These are phyloP conservation scores for Cyclotella atomus DNA, from an alignment of 108 stramenopile species.

Conservation along the genomic window DNA sequence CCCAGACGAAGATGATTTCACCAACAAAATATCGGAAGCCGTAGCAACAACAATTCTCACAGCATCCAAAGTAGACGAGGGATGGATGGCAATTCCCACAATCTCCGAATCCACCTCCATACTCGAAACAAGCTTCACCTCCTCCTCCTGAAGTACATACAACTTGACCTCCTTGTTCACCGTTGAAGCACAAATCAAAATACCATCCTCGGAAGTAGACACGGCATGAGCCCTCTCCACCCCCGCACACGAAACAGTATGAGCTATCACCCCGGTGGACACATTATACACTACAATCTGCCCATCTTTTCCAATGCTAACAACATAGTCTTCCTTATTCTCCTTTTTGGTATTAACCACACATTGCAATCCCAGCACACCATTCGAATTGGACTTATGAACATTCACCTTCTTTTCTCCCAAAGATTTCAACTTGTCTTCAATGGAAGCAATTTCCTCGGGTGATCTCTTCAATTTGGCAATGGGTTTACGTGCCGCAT, in stretches of 20 bases:
- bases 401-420: conserved; percentile 41
- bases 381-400: conserved; percentile 57
- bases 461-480: conserved; percentile 28
- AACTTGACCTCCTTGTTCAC: not conserved
- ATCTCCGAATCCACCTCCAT: conserved; percentile 22
- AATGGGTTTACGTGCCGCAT: not conserved
- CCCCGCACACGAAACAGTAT: conserved; percentile 37
- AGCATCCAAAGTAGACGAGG: conserved; percentile 43
- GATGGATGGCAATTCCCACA: conserved; percentile 58
- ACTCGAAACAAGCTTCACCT: not conserved
- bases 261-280: conserved; percentile 44
- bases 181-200: not conserved
- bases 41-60: conserved; percentile 30
- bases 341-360: not conserved
- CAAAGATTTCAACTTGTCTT: conserved; percentile 28
- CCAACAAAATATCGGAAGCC: conserved; percentile 12
- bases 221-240: conserved; percentile 6
- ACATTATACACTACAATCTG: conserved; percentile 71
- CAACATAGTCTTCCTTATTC: conserved; percentile 30
- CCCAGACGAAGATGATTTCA: not conserved
- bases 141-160: not conserved
- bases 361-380: conserved; percentile 10
- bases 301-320: conserved; percentile 77
- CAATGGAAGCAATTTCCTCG: conserved; percentile 23
- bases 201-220: not conserved